These are phyloP conservation scores for carrot (Daucus carota) DNA, from an alignment of 129 eudicot genomes.

Conservation along the genomic window DH1_v3.0 NC_030385.2:4321001-4321500, in stretches of 20 bases:
- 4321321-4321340: constrained; percentile 99
- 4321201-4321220: constrained; percentile 96
- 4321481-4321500: not conserved
- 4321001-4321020: constrained; percentile 86
- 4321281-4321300: not conserved
- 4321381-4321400: constrained; percentile 81
- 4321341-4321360: constrained; percentile 86
- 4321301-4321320: not conserved
- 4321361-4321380: constrained; percentile 92
- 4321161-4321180: constrained; percentile 49
- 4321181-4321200: constrained; percentile 90
- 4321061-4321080: constrained; percentile 8
- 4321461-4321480: not conserved
- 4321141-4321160: not conserved
- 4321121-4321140: not conserved
- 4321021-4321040: constrained; percentile 64
- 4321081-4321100: not conserved
- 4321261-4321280: not conserved
- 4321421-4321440: constrained; percentile 1
- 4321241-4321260: constrained; percentile 1
- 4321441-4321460: not conserved
- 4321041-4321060: constrained; percentile 48
- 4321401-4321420: constrained; percentile 74
- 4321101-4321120: not conserved
- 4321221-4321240: constrained; percentile 18